Percentiles rank a stretch among this genome's conserved stretches.
These are phyloP conservation scores for Populus hybrid DNA, from an alignment of 441 rosid genomes.

Conservation along the genomic window DNA sequence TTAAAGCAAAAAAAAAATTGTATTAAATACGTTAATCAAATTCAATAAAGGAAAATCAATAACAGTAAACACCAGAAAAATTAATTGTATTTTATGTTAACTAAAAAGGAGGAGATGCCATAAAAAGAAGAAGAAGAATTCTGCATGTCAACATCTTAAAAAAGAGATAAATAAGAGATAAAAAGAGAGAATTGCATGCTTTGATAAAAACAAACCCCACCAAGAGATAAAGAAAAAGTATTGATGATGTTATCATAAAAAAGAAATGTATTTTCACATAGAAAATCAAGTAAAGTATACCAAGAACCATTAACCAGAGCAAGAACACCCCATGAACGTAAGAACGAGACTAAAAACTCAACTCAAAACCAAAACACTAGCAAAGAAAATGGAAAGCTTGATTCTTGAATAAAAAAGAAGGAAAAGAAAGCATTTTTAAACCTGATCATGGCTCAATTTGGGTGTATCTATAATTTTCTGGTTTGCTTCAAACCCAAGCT, in stretches of 20 bases:
- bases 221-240: neutral
- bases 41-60: neutral
- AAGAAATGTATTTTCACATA: neutral
- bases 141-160: neutral
- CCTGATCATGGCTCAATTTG: conserved; percentile 10
- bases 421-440: conserved; percentile 4
- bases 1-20: neutral
- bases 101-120: neutral
- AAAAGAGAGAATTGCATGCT: neutral
- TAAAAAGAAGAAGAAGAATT: neutral
- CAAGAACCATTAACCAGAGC: neutral
- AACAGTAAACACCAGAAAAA: neutral
- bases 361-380: neutral
- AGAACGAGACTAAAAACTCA: neutral
- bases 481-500: neutral
- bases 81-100: neutral
- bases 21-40: neutral
- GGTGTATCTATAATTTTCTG: neutral
- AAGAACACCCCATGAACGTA: neutral
- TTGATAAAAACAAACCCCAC: conserved; percentile 4
- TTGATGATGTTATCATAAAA: neutral
- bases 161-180: neutral
- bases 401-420: neutral
- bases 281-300: neutral
- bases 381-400: neutral